Evolutionary conservation across 2,329 filamentous ascomycete genomes (phyloP), one percentile per base, ranked within the genome.

Genomic region (Colletotrichum eleusines): DNA sequence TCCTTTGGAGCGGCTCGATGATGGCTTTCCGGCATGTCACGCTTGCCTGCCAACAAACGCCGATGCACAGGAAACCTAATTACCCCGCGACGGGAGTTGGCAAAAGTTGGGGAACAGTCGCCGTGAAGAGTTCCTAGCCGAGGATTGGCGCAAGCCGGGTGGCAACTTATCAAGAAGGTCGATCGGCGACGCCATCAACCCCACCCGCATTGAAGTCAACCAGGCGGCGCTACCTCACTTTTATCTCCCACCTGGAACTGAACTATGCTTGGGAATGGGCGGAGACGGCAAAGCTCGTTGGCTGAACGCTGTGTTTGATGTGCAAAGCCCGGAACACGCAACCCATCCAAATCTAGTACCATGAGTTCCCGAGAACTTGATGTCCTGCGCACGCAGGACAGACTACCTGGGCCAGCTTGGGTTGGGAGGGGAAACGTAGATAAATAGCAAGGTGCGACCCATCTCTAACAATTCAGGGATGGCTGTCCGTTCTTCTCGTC

Each of bases 241-340:
- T 58, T n/a, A n/a, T n/a, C n/a, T 46, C 67, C 50, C 50, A 53
- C 38, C 63, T n/a, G 57, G 40, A 14, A 60, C 55, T 50, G 40
- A 66, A 46, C 55, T 40, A 26, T 16, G 31, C 50, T 50, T 57
- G 18, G 55, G 40, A 50, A 50, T 67, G 55, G 67, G 63, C 63
- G 67, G 50, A 51, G 67, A 62, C 55, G 35, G 35, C 33, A 48
- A 46, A 50, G 40, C 57, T 62, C 48, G 63, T 63, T 71, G 69
- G 69, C 40, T 53, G 33, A 55, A 51, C 26, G 20, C 16, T 31
- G 33, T 16, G 16, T 18, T 54, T 59, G 23, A 8, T 28, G 16
- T n/a, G 46, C 58, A 71, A 31, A 63, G 44, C 38, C 69, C 64
- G 60, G 26, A 72, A 54, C 69, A 72, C 69, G 69, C 69, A 57